phyloP scores from a whole-genome alignment of 371 early-diverging fungal genomes.

The Amoeboaphelidium protococcarum region DNA sequence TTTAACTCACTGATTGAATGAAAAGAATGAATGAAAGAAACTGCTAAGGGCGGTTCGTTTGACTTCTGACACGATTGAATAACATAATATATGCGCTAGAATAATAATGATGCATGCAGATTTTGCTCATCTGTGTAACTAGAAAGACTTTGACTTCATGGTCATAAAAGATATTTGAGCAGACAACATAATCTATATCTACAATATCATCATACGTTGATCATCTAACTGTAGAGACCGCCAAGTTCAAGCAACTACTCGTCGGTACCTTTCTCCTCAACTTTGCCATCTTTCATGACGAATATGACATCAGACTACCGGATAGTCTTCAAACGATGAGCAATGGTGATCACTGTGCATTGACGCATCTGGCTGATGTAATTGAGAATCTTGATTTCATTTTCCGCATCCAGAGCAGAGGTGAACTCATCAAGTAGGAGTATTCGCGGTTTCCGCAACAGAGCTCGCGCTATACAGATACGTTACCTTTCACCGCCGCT shows the following conservation, averaged over 20 bases:
- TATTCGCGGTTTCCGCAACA: background rate
- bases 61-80: too few species aligned
- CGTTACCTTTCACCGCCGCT: conserved; percentile 9
- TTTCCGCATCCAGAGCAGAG: background rate
- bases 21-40: too few species aligned
- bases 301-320: background rate
- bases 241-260: background rate
- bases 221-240: too few species aligned
- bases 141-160: too few species aligned
- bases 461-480: background rate
- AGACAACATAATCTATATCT: too few species aligned
- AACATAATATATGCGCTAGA: too few species aligned
- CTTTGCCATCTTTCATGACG: background rate
- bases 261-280: background rate
- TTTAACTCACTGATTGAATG: too few species aligned
- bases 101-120: too few species aligned
- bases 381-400: background rate
- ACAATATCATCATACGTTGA: too few species aligned
- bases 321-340: background rate
- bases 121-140: too few species aligned
- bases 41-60: too few species aligned
- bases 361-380: background rate
- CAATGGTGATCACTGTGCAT: background rate
- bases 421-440: background rate
- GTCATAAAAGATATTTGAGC: too few species aligned